A percentile compares a stretch with the other conserved stretches of the same genome.
Evolutionary conservation across 2,329 filamentous ascomycete species (phyloP).

Genomic region (Claviceps arundinis): DNA sequence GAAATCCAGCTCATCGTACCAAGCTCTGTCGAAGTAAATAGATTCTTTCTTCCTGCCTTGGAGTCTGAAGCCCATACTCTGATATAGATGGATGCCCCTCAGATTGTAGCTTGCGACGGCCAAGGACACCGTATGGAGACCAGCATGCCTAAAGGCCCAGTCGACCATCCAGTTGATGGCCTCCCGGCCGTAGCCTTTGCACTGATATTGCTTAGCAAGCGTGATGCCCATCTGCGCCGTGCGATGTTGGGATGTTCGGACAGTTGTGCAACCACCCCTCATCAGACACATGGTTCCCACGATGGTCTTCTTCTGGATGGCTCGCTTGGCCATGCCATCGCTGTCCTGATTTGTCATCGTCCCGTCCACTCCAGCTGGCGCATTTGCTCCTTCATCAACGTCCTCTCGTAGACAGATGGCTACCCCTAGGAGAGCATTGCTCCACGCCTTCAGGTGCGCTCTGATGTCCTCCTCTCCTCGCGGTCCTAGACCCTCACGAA

Average conservation of each 20-base stretch:
- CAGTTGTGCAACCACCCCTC: constrained; percentile 7
- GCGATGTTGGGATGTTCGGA: constrained; percentile 9
- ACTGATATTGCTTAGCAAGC: constrained; percentile 21
- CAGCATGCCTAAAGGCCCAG: constrained; percentile 29
- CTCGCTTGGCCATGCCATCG: neutral
- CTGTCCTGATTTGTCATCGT: neutral
- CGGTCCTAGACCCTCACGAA: constrained; percentile 5
- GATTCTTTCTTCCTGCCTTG: constrained; percentile 25
- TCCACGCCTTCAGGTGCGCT: constrained; percentile 3
- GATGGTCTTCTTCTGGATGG: constrained; percentile 3
- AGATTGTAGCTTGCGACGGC: constrained; percentile 28
- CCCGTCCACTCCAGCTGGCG: neutral
- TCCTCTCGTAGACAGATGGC: constrained; percentile 9
- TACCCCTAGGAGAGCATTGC: constrained; percentile 10
- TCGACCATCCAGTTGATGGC: constrained; percentile 31
- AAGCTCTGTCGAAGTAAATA: constrained; percentile 25
- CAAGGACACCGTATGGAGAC: constrained; percentile 30
- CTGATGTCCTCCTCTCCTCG: constrained; percentile 7
- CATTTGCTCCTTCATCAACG: neutral
- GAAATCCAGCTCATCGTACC: constrained; percentile 20
- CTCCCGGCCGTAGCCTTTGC: constrained; percentile 30
- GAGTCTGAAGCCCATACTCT: constrained; percentile 28
- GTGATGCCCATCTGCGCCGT: constrained; percentile 20
- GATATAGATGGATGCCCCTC: constrained; percentile 27
- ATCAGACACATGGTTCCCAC: constrained; percentile 11